These are phyloP conservation scores for Rhododendron mucronatum DNA, from an alignment of 148 eudicot genomes.

Conservation along the genomic window DNA sequence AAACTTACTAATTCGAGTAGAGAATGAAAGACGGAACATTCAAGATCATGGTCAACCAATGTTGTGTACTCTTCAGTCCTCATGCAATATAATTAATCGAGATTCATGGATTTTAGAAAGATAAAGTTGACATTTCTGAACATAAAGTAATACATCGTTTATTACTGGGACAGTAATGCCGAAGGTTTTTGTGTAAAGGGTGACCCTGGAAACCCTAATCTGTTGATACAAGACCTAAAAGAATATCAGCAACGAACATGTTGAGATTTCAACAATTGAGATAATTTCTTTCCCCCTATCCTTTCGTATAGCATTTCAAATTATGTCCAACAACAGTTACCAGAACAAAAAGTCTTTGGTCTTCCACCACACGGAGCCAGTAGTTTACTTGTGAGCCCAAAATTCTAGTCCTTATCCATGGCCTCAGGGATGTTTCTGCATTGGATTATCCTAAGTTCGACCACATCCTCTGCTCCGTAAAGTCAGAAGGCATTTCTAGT, in stretches of 20 bases:
- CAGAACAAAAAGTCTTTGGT: not conserved
- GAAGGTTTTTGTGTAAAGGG: not conserved
- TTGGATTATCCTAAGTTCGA: not conserved
- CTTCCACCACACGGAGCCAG: not conserved
- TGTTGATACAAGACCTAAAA: not conserved
- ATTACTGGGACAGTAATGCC: not conserved
- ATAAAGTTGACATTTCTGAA: not conserved
- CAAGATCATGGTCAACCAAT: conserved; percentile 5
- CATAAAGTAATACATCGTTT: not conserved
- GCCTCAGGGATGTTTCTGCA: not conserved
- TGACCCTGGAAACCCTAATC: not conserved
- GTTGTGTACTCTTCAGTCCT: not conserved
- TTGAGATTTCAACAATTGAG: not conserved
- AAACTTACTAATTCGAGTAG: not conserved
- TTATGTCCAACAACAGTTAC: not conserved
- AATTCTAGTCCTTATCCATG: not conserved
- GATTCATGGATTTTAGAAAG: not conserved
- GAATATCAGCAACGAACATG: not conserved
- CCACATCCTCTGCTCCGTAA: not conserved
- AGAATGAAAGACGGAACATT: not conserved
- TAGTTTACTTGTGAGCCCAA: not conserved
- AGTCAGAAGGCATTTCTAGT: not conserved
- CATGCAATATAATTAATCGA: not conserved
- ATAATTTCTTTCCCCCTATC: too few species aligned
- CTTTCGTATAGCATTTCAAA: not conserved